Percentiles rank a stretch among this genome's conserved stretches.
phyloP scores from a whole-genome alignment of 352 stramenopile genomes.

The Pythium scleroteichum region DNA sequence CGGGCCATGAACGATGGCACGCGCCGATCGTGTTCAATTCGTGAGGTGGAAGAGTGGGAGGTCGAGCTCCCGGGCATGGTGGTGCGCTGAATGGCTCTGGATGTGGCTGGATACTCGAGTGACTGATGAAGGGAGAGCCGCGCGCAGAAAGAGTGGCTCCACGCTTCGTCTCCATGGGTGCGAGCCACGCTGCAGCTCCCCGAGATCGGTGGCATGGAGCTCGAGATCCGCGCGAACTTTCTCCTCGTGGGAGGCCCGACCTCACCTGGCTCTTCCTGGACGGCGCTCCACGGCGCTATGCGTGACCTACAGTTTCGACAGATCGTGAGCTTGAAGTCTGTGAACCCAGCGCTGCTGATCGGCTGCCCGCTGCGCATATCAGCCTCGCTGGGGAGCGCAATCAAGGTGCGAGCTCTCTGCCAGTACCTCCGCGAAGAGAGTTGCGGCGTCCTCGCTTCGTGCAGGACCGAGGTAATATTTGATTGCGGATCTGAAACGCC shows the following conservation, averaged over 20 bases:
- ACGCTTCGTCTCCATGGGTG: slow-evolving; percentile 17
- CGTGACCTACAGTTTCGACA: slow-evolving; percentile 29
- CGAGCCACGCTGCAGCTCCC: slow-evolving; percentile 14
- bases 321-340: slow-evolving; percentile 35
- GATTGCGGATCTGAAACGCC: too few relatives aligned
- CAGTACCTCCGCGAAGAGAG: slow-evolving; percentile 17
- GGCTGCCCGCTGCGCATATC: slow-evolving; percentile 40
- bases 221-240: slow-evolving; percentile 33
- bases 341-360: slow-evolving; percentile 38
- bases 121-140: background rate
- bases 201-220: background rate
- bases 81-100: slow-evolving; percentile 32
- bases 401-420: slow-evolving; percentile 19
- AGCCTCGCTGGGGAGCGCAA: background rate
- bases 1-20: slow-evolving; percentile 28
- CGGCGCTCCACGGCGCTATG: slow-evolving; percentile 29
- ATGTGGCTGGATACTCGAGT: background rate
- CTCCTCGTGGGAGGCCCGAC: slow-evolving; percentile 17
- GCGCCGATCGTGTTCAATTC: slow-evolving; percentile 29
- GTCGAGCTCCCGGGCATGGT: slow-evolving; percentile 36
- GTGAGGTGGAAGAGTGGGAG: slow-evolving; percentile 34
- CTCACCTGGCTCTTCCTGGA: slow-evolving; percentile 2
- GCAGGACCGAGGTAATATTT: slow-evolving; percentile 7
- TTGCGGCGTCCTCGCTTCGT: slow-evolving; percentile 25
- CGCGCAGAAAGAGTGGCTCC: slow-evolving; percentile 49